Evolutionary conservation across 2,329 filamentous ascomycete genomes (phyloP), one percentile per base, ranked within the genome.

Genomic region (Aureobasidium uvarum): DNA sequence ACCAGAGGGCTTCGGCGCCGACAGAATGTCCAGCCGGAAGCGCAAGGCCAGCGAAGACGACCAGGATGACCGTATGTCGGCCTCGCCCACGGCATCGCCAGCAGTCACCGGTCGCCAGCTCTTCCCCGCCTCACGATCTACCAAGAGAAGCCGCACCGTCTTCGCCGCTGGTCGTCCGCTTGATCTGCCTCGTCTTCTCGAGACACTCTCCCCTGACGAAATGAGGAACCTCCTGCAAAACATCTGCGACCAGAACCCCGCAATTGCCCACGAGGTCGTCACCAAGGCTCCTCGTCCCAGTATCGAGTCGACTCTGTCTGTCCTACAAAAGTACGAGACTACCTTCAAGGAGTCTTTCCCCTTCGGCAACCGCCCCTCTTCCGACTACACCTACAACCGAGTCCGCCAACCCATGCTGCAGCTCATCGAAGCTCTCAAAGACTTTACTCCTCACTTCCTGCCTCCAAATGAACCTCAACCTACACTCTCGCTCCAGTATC

Each of bases 401-500:
- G 91, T 98, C 64, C 91, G 89, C 71, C 89, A 93, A 69, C 86
- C 89, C 43, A 83, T 98, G 20, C 81, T 87, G 31, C 88, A 91
- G 66, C 84, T 99, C 28, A 86, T 97, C 67, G 92, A 97, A 66
- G 92, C 95, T 50, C 83, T 99, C 51, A 89, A 89, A 75, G 95
- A 99, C 74, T 99, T 96, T 75, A 98, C 93, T 0, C 92, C 92
- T 4, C 92, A 98, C 76, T 99, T 96, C 73, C 86, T 99, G 2
- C 95, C 95, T 14, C 95, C 95, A 0, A 89, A 90, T 73, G 95
- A 99, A 79, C 82, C 85, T 2, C 93, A 97, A 74, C 82, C 90
- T n/a, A 88, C 88, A 36, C 84, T 89, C 16, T 96, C 93, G 1
- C 83, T 99, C 55, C 87, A 88, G 72, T 99, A 93, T 74, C 85